phyloP scores from a whole-genome alignment of 352 stramenopile species.

The Blastocystis sp. region DNA sequence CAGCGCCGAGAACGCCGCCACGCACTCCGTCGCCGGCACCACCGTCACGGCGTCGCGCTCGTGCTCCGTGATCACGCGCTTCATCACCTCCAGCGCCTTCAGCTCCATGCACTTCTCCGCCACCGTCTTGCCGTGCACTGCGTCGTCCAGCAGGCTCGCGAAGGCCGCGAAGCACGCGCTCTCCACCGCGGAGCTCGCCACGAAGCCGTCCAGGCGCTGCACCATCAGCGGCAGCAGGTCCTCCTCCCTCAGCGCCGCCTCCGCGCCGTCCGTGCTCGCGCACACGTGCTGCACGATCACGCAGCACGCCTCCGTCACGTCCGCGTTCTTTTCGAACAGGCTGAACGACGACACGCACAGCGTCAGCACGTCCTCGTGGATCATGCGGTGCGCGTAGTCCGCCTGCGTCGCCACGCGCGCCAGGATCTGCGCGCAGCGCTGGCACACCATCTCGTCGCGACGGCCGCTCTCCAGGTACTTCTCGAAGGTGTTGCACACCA shows the following conservation, averaged over 20 bases:
- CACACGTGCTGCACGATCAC: constrained; percentile 12
- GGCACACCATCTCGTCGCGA: constrained; percentile 66
- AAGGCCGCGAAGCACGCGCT: constrained; percentile 34
- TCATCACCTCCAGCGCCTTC: constrained; percentile 27
- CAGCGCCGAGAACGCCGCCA: constrained; percentile 43
- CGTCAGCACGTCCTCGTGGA: constrained; percentile 31
- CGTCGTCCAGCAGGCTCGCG: constrained; percentile 22
- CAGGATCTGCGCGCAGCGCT: constrained; percentile 57
- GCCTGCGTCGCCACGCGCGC: not conserved
- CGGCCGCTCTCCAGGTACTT: constrained; percentile 45
- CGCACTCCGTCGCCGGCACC: not conserved
- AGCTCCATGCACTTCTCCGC: constrained; percentile 31
- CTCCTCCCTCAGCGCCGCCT: not conserved
- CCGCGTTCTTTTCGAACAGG: constrained; percentile 28
- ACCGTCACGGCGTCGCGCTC: constrained; percentile 6
- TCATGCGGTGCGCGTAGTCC: constrained; percentile 25
- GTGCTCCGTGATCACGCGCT: constrained; percentile 17
- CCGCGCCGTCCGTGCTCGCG: constrained; percentile 5
- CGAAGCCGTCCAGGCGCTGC: constrained; percentile 35
- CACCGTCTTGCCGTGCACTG: not conserved
- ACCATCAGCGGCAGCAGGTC: constrained; percentile 51
- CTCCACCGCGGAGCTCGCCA: constrained; percentile 27
- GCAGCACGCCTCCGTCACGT: constrained; percentile 37
- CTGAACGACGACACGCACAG: constrained; percentile 58
- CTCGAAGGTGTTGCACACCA: constrained; percentile 55